A percentile compares a stretch with the other conserved stretches of the same genome.
Evolutionary conservation across 1,284 basidiomycete genomes (phyloP).

Genomic region (Microbotryum intermedium): DNA sequence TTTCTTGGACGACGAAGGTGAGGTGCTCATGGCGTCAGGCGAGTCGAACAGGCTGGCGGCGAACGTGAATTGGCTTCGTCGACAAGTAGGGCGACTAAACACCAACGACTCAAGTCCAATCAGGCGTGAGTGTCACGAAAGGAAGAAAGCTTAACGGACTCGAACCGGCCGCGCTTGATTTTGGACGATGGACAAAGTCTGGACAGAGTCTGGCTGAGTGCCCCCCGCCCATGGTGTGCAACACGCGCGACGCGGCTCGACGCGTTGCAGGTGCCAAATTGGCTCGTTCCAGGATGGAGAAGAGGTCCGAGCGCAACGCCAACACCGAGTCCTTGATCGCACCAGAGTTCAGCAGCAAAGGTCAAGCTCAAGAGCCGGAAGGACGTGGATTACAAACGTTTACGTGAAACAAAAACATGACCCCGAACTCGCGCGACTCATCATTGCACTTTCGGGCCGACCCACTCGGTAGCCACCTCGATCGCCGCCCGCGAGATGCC

Average conservation of each 20-base stretch:
- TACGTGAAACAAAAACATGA: too few species aligned
- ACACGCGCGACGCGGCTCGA: background rate
- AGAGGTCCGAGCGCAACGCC: background rate
- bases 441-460: background rate
- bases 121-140: too few species aligned
- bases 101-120: too few species aligned
- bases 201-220: too few species aligned
- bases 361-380: background rate
- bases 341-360: too few species aligned
- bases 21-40: background rate
- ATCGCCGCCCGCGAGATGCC: conserved; percentile 7
- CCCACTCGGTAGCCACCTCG: background rate
- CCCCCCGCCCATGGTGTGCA: background rate
- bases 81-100: background rate
- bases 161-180: too few species aligned
- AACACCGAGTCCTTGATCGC: too few species aligned
- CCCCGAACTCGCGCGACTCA: too few species aligned
- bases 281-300: background rate
- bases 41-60: background rate
- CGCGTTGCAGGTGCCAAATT: background rate
- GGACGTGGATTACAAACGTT: too few species aligned
- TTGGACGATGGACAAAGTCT: too few species aligned
- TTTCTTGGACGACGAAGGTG: too few species aligned
- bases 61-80: background rate
- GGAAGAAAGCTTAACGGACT: too few species aligned